phyloP scores from a whole-genome alignment of 2,329 filamentous ascomycete genomes.

The Colletotrichum coccodes region DNA sequence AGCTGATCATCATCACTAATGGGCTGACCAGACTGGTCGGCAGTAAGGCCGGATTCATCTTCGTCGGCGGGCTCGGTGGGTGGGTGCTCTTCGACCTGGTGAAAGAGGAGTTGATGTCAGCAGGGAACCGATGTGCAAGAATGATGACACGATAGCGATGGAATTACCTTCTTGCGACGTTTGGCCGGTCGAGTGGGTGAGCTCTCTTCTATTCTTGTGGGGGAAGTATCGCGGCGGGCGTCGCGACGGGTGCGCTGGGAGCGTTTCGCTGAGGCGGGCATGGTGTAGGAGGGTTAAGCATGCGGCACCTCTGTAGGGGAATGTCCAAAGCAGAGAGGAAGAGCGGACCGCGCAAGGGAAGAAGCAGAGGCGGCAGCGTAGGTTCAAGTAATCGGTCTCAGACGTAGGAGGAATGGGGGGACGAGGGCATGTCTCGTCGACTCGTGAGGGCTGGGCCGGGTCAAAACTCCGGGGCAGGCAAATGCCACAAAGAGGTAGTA shows the following conservation, averaged over 20 bases:
- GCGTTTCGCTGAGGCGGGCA: constrained; percentile 52
- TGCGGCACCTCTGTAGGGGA: constrained; percentile 25
- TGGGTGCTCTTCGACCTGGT: constrained; percentile 48
- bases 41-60: constrained; percentile 53
- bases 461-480: constrained; percentile 6
- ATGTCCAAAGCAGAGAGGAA: neutral
- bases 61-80: constrained; percentile 57
- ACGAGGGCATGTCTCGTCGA: constrained; percentile 21
- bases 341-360: neutral
- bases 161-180: constrained; percentile 69
- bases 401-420: constrained; percentile 20
- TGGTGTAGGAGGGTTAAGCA: constrained; percentile 32
- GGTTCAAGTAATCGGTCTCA: constrained; percentile 29
- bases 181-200: constrained; percentile 72
- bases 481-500: constrained; percentile 15
- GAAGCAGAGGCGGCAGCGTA: neutral
- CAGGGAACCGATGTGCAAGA: neutral
- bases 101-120: constrained; percentile 18
- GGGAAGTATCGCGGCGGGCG: constrained; percentile 48
- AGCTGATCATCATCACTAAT: constrained; percentile 64
- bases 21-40: constrained; percentile 50
- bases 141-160: constrained; percentile 27
- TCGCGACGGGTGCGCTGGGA: constrained; percentile 50
- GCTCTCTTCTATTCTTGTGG: constrained; percentile 55
- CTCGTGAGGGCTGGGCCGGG: constrained; percentile 9